Evolutionary conservation across 2,329 filamentous ascomycete genomes (phyloP), one percentile per base, ranked within the genome.

Genomic region (Trichophyton simii): DNA sequence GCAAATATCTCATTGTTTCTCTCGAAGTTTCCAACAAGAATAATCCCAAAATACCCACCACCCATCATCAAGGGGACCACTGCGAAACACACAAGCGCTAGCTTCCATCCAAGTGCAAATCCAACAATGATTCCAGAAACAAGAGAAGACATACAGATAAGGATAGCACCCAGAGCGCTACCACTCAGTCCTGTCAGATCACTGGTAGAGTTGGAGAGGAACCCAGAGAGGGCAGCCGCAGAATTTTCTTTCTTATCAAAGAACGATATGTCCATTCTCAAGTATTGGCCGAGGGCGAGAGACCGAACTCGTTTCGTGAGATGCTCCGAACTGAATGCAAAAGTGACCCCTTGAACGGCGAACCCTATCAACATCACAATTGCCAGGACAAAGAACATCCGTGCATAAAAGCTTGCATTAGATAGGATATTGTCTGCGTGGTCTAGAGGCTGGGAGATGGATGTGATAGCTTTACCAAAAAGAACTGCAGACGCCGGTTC

Each of bases 51-150:
- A 64, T 87, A 80, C 0, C 87, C 87, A 0, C 86, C 80, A 1
- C 83, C 84, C 0, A 91, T 77, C 4, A 89, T 80, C 8, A 90
- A 73, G 0, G 87, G 88, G 0, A 90, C 83, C 7, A 83, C 78
- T 0, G 86, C 80, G 4, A 91, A 77, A 60, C 86, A 86, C 2
- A 91, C 87, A 13, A 91, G 73, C 0, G 87, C 87, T 63, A 91
- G 88, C 68, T 83, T 87, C 88, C 87, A 91, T 2, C 85, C 85
- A 55, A 91, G 85, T 0, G 86, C 83, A 8, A 90, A 69, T 34
- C 87, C 82, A 60, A 89, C 84, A 1, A 84, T 86, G 0, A 81
- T 83, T 5, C 46, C 46, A 52, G 46, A 15, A 89, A 65, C 31
- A 89, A 82, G 70, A 87, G 89, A 64, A 89, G 80, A 2, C 81